phyloP scores from a whole-genome alignment of 495 filamentous ascomycete species.

The Aspergillus baeticus region DNA sequence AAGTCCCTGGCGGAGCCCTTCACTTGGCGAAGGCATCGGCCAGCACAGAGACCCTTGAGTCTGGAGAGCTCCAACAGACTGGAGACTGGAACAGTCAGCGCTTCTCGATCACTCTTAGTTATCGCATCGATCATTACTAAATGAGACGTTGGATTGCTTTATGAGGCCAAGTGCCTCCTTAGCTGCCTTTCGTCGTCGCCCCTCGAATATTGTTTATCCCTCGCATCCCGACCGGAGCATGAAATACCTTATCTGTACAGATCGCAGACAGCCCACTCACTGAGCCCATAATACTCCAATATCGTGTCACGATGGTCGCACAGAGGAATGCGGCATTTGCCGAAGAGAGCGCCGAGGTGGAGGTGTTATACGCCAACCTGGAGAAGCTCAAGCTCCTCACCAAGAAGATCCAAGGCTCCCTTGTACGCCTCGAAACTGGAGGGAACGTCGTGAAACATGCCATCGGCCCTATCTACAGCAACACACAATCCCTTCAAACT shows the following conservation, averaged over 20 bases:
- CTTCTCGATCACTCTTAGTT: neutral
- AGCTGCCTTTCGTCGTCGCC: neutral
- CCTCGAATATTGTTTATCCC: conserved; percentile 2
- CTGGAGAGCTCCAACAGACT: neutral
- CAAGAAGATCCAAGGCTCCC: conserved; percentile 88
- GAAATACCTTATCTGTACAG: conserved; percentile 24
- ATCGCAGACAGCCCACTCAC: neutral
- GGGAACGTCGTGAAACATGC: conserved; percentile 89
- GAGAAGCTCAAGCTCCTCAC: conserved; percentile 71
- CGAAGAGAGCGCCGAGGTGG: conserved; percentile 72
- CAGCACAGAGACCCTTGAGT: neutral
- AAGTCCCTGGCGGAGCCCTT: conserved; percentile 1
- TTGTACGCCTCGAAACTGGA: conserved; percentile 78
- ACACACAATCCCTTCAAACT: conserved; percentile 83
- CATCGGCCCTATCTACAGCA: conserved; percentile 88
- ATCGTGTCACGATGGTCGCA: conserved; percentile 42
- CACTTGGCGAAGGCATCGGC: too few species aligned
- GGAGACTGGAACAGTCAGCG: too few species aligned
- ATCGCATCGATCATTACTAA: neutral
- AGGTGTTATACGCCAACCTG: conserved; percentile 64
- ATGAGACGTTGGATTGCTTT: conserved; percentile 7
- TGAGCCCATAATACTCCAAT: conserved; percentile 9
- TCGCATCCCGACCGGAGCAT: conserved; percentile 18
- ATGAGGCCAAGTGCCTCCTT: conserved; percentile 29
- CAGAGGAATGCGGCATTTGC: conserved; percentile 55